phyloP scores from a whole-genome alignment of 371 early-diverging fungal genomes.

The Caulochytrium protostelioides region DNA sequence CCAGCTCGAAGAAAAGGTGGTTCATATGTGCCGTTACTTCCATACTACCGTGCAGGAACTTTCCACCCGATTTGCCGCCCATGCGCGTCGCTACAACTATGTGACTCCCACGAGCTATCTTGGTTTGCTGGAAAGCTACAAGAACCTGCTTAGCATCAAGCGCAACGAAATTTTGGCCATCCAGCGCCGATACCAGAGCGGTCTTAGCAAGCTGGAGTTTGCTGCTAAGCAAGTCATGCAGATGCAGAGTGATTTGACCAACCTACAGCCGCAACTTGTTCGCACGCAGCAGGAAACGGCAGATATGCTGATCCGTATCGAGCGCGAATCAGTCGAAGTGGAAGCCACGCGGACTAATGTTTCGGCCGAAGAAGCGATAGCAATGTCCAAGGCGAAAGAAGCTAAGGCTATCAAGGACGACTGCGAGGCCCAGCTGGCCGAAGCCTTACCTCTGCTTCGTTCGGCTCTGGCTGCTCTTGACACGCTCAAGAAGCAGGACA shows the following conservation, averaged over 20 bases:
- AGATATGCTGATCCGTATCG: constrained; percentile 27
- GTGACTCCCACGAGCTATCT: constrained; percentile 32
- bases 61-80: constrained; percentile 16
- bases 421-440: constrained; percentile 26
- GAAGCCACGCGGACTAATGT: constrained; percentile 26
- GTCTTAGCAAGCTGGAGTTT: constrained; percentile 27
- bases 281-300: constrained; percentile 31
- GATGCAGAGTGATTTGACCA: constrained; percentile 27
- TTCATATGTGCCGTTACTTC: constrained; percentile 25
- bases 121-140: constrained; percentile 25
- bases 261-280: constrained; percentile 27
- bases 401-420: constrained; percentile 27
- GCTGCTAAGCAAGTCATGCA: constrained; percentile 27
- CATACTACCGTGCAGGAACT: constrained; percentile 23
- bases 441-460: constrained; percentile 29
- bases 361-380: constrained; percentile 28
- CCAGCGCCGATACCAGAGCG: constrained; percentile 21
- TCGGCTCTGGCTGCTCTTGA: constrained; percentile 28
- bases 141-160: constrained; percentile 14
- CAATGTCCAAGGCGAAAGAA: constrained; percentile 23
- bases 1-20: constrained; percentile 9
- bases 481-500: constrained; percentile 30
- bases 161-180: constrained; percentile 19
- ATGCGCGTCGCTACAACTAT: constrained; percentile 24
- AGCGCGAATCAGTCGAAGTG: constrained; percentile 29